These are phyloP conservation scores for Mediolabrus comicus DNA, from an alignment of 108 stramenopile species.

Conservation along the genomic window DNA sequence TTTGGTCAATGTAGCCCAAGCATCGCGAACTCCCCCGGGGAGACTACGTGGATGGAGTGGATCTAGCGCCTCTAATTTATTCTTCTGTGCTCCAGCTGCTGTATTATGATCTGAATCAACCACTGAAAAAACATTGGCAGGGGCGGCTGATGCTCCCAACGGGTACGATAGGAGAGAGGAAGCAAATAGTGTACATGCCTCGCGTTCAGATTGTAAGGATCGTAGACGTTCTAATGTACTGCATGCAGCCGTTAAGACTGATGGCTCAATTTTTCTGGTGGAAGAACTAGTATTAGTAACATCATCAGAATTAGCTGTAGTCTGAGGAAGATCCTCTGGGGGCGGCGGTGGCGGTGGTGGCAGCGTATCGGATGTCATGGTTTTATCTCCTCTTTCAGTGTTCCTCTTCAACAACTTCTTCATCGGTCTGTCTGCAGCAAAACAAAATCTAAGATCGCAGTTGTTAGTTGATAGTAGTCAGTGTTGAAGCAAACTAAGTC, in stretches of 20 bases:
- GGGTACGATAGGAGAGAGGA: conserved; percentile 56
- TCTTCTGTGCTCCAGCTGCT: neutral
- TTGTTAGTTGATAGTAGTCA: too few species aligned
- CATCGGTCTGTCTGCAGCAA: too few species aligned
- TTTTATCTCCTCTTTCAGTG: too few species aligned
- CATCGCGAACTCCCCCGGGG: conserved; percentile 74
- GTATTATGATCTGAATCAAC: neutral
- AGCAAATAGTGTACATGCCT: conserved; percentile 63
- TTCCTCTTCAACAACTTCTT: too few species aligned
- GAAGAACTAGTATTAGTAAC: neutral
- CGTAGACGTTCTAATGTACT: conserved; percentile 58
- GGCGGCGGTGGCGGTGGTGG: conserved; percentile 49
- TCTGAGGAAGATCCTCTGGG: conserved; percentile 14
- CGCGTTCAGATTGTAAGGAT: conserved; percentile 64
- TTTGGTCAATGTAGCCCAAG: conserved; percentile 54
- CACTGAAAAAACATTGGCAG: neutral
- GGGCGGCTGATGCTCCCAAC: conserved; percentile 7
- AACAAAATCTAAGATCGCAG: too few species aligned
- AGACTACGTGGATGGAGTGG: conserved; percentile 35
- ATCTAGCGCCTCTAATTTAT: conserved; percentile 21
- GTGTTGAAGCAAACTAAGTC: too few species aligned
- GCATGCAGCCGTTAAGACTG: conserved; percentile 8
- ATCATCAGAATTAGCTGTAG: neutral
- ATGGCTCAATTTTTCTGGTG: neutral
- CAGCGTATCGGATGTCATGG: conserved; percentile 42